These are phyloP conservation scores for Teunomyces funiuensis DNA, from an alignment of 805 yeast species.

Conservation along the genomic window DNA sequence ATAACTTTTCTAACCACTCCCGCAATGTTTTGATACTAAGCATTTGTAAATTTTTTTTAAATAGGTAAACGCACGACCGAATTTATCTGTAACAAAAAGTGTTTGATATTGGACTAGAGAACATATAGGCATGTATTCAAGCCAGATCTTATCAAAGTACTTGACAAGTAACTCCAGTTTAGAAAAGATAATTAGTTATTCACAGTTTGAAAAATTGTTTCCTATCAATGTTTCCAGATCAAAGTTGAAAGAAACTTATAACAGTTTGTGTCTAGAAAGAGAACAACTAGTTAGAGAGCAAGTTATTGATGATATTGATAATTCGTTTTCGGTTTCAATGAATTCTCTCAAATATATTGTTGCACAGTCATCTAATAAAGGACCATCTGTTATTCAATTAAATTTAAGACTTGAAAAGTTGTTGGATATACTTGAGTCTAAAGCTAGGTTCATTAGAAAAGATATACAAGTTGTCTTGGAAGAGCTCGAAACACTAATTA, in stretches of 20 bases:
- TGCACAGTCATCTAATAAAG: constrained; percentile 2
- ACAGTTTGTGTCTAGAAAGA: constrained; percentile 14
- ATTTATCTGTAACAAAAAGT: too few relatives aligned
- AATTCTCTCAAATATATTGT: constrained; percentile 9
- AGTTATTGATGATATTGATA: constrained; percentile 13
- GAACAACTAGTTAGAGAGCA: neutral
- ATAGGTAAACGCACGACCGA: neutral
- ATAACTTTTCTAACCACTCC: too few relatives aligned
- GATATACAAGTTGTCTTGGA: neutral
- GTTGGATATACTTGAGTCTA: constrained; percentile 11
- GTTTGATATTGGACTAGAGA: too few relatives aligned
- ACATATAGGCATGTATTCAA: constrained; percentile 23
- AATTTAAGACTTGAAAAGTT: constrained; percentile 24
- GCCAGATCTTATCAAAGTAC: constrained; percentile 19
- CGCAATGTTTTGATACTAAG: neutral
- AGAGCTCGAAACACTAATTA: neutral
- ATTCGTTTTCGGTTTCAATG: constrained; percentile 26
- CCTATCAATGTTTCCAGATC: constrained; percentile 10
- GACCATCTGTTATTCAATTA: constrained; percentile 11
- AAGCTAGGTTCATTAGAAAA: neutral
- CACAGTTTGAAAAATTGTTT: constrained; percentile 19
- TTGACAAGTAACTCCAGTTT: constrained; percentile 17
- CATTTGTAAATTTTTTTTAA: neutral
- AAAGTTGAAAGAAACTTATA: constrained; percentile 11
- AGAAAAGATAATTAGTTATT: constrained; percentile 17